Percentiles rank a stretch among this genome's conserved stretches.
These are phyloP conservation scores for Beauveria caledonica DNA, from an alignment of 2,329 filamentous ascomycete species.

Conservation along the genomic window DNA sequence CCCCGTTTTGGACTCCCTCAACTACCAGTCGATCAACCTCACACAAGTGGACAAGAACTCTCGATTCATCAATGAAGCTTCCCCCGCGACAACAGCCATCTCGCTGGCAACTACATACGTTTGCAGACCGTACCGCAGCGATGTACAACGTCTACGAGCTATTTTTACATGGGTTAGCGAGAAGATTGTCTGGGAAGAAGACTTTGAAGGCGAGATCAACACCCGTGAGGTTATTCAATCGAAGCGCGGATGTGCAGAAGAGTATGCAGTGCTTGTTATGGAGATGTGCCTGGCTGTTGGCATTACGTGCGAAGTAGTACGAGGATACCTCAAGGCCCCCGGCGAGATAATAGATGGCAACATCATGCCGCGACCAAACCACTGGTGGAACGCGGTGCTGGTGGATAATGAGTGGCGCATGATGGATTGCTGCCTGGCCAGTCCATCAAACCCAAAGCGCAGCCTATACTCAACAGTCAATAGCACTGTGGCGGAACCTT, in stretches of 20 bases:
- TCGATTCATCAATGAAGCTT: slow-evolving; percentile 77
- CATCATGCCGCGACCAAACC: slow-evolving; percentile 78
- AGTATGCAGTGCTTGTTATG: slow-evolving; percentile 78
- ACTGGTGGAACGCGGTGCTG: slow-evolving; percentile 95
- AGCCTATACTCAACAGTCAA: slow-evolving; percentile 66
- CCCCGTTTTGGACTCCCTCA: slow-evolving; percentile 71
- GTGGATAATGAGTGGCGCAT: slow-evolving; percentile 95
- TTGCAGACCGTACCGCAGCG: slow-evolving; percentile 87
- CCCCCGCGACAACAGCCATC: slow-evolving; percentile 71
- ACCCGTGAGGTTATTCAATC: slow-evolving; percentile 75
- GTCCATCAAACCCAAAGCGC: slow-evolving; percentile 79
- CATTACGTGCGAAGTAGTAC: slow-evolving; percentile 76
- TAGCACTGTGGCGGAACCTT: slow-evolving; percentile 66
- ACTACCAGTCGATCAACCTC: slow-evolving; percentile 74
- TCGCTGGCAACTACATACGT: slow-evolving; percentile 85
- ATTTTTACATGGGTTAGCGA: slow-evolving; percentile 99
- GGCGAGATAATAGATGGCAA: slow-evolving; percentile 76
- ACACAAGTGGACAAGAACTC: slow-evolving; percentile 91
- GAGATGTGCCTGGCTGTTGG: slow-evolving; percentile 94
- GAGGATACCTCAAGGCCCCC: slow-evolving; percentile 83
- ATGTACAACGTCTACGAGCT: slow-evolving; percentile 83
- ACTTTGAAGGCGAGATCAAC: slow-evolving; percentile 79
- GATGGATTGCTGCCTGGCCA: slow-evolving; percentile 88
- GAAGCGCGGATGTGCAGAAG: slow-evolving; percentile 76
- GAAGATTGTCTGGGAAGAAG: slow-evolving; percentile 90